A percentile compares a stretch with the other conserved stretches of the same genome.
Conservation (phyloP, 371 early-diverging fungal genomes). For the Circinella umbellata region DNA sequence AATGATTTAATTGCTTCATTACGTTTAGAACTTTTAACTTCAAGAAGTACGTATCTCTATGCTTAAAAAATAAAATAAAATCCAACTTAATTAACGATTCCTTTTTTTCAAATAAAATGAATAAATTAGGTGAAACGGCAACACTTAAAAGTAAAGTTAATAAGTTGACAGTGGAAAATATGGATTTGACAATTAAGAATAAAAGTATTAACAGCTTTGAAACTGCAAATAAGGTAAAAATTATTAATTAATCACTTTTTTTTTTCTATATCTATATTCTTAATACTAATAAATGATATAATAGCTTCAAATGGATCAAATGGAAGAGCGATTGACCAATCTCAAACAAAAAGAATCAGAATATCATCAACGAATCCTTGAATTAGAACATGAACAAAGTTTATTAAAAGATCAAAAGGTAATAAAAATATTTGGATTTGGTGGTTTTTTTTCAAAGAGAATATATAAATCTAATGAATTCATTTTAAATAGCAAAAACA, state of each 20-base stretch:
- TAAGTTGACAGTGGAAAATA: background rate
- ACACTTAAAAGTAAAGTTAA: background rate
- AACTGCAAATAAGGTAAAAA: background rate
- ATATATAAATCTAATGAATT: background rate
- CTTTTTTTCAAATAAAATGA: background rate
- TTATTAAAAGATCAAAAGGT: background rate
- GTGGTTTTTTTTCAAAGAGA: conserved; percentile 4
- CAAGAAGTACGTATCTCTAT: background rate
- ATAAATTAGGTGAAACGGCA: background rate
- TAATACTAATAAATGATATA: no score
- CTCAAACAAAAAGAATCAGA: conserved; percentile 2
- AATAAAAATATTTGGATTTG: background rate
- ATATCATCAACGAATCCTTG: background rate
- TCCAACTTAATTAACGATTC: no score
- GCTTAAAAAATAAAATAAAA: no score
- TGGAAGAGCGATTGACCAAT: background rate
- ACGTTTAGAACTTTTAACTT: background rate
- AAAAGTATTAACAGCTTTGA: background rate
- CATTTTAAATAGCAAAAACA: background rate
- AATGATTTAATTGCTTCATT: conserved; percentile 9
- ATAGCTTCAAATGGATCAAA: background rate
- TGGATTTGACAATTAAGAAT: background rate
- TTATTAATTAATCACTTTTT: no score
- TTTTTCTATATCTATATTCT: background rate
- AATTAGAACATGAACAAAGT: background rate